Base-by-base conservation (phyloP, 768 basidiomycete genomes). In the Gloeostereum incarnatum region DNA sequence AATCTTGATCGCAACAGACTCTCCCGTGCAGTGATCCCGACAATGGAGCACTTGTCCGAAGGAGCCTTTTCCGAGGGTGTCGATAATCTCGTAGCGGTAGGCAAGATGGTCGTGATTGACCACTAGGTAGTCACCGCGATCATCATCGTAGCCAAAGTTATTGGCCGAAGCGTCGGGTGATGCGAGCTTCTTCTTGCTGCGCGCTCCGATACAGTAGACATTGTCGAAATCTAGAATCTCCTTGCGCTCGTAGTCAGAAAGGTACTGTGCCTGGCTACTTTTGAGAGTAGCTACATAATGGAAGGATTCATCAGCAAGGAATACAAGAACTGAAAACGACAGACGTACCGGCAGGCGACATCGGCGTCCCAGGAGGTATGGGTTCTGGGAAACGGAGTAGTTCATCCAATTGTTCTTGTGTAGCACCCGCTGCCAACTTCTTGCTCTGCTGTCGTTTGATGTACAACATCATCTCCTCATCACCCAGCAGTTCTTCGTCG, bases 1-100 rank as follows among this genome's bases (percentile, higher is more conserved):
- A 45, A 99, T 98, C 71, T 99, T 99, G 65, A 99, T 81, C 13
- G 96, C 96, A 7, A 98, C 89, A n/a, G 90, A 92, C 50, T 87
- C 76, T 7, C 96, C 96, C 9, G 92, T 91, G 52, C 78, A 80
- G 55, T 98, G 89, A 60, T 98, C 96, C 29, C 94, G 81, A 58
- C 94, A 97, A 54, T 88, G 83, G 14, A 97, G 60, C 10, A 99
- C 96, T 55, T 98, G 96, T 13, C 96, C 96, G 49, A 99, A 99
- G 6, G 94, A 97, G 27, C 96, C 96, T 62, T 98, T 98, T 33
- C 96, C 96, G 27, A 98, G 78, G 3, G 87, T 84, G 48, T 84
- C 89, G 38, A 90, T 70, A 40, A 97, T 65, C 58, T 98, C 93
- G 57, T 97, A 99, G n/a, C 96, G 88, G 56, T 87, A 99, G 25